Evolutionary conservation across 169 alveolate species (phyloP), one percentile per base, ranked within the genome.

Genomic region (Babesia bovis): DNA sequence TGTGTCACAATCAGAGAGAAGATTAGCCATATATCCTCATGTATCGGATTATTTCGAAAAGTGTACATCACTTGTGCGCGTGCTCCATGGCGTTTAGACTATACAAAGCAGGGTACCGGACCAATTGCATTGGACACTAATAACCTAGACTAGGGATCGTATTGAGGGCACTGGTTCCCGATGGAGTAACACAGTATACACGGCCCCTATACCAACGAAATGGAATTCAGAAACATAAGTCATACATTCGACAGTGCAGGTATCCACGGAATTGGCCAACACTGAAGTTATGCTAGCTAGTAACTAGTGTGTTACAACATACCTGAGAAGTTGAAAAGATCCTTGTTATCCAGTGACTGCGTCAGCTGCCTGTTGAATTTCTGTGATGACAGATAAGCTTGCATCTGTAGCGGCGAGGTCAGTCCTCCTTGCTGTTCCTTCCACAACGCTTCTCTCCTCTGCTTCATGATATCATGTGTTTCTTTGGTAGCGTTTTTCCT

Each of bases 1-100:
- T n/a, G n/a, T n/a, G 23, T 6, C 71, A 3, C 59, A 63, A 36
- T 63, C 73, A 63, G 73, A 42, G 73, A 63, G 73, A 63, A 63
- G 73, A 63, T 63, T 63, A 63, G 73, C 73, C 49, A 30, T n/a
- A 45, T 63, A 63, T 63, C 73, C 60, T 63, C 73, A 63, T 55
- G 28, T 47, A 9, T 30, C 49, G 61, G 41, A 50, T 30, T 21
- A 63, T 15, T 30, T 35, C 60, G 21, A 38, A 42, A 28, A 2
- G 6, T 15, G 15, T 3, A 45, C 73, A 63, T 63, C 73, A 63
- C 60, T 44, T 36, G 61, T 33, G 30, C 26, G 13, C 19, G 15
- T 47, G 55, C 55, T 19, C 26, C 55, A 47, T n/a, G n/a, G n/a
- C n/a, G n/a, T n/a, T n/a, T n/a, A n/a, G n/a, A n/a, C n/a, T n/a